phyloP scores from a whole-genome alignment of 2,329 filamentous ascomycete species.

The Fusarium sp. region DNA sequence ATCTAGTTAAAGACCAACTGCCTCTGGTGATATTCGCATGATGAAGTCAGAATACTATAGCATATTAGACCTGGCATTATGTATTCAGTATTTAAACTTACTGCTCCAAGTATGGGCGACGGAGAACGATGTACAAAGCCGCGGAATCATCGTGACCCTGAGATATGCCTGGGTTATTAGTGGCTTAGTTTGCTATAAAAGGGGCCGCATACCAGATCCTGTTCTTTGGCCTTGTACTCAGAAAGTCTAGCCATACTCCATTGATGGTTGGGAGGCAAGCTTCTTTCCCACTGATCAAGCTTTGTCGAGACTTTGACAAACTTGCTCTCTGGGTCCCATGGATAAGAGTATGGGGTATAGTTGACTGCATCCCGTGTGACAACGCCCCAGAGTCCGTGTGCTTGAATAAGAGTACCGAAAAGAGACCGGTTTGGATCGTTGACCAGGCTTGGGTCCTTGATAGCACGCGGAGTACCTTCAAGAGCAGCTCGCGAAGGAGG shows the following conservation, averaged over 20 bases:
- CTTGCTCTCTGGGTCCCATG: conserved; percentile 58
- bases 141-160: conserved; percentile 62
- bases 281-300: conserved; percentile 58
- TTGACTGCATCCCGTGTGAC: conserved; percentile 59
- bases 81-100: conserved; percentile 40
- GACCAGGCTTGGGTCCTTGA: conserved; percentile 54
- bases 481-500: conserved; percentile 61
- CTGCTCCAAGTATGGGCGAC: conserved; percentile 62
- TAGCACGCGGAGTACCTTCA: conserved; percentile 60
- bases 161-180: conserved; percentile 57
- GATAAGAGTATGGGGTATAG: conserved; percentile 52
- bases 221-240: conserved; percentile 56
- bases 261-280: conserved; percentile 56
- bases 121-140: conserved; percentile 64
- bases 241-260: conserved; percentile 55
- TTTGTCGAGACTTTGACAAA: conserved; percentile 54
- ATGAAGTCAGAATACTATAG: conserved; percentile 54
- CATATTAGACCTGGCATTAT: not conserved
- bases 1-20: conserved; percentile 54
- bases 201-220: conserved; percentile 55
- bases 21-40: conserved; percentile 49
- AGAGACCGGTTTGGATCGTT: conserved; percentile 57
- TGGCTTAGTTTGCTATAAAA: not conserved
- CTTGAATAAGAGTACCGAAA: conserved; percentile 64
- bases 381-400: conserved; percentile 62